These are phyloP conservation scores for Sclerotinia borealis DNA, from an alignment of 2,329 filamentous ascomycete species.

Conservation along the genomic window DNA sequence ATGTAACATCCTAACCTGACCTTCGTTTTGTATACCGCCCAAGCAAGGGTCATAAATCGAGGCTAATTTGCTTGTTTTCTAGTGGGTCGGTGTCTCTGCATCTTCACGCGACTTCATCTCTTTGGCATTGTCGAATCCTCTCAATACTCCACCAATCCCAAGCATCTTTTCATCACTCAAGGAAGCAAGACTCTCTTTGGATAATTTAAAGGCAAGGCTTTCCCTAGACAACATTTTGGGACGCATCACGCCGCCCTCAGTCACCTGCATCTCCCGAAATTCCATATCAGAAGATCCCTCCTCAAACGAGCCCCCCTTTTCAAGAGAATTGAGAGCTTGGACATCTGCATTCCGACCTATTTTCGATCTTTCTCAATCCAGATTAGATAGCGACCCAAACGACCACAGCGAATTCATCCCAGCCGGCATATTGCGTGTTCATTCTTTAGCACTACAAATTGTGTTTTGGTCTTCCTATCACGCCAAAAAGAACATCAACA, in stretches of 20 bases:
- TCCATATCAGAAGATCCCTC: neutral
- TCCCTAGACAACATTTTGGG: too few species aligned
- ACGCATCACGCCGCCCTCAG: too few species aligned
- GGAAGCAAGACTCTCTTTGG: neutral
- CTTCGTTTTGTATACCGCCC: neutral
- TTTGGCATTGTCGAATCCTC: neutral
- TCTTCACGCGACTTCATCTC: neutral
- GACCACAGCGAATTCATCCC: neutral
- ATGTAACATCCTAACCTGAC: too few species aligned
- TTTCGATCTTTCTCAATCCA: neutral
- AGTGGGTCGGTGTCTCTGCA: neutral
- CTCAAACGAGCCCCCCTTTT: neutral
- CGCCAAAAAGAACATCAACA: neutral
- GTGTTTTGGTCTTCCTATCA: neutral
- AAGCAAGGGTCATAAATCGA: neutral
- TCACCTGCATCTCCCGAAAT: too few species aligned
- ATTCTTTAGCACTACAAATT: neutral
- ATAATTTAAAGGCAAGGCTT: neutral
- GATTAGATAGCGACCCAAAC: neutral
- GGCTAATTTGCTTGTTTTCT: neutral
- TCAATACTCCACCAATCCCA: neutral
- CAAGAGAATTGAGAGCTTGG: neutral
- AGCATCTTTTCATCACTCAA: neutral
- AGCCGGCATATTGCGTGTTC: neutral
- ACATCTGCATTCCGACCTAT: neutral